Conservation (phyloP, 345 rosid genomes). For the Pistacia integerrima region DNA sequence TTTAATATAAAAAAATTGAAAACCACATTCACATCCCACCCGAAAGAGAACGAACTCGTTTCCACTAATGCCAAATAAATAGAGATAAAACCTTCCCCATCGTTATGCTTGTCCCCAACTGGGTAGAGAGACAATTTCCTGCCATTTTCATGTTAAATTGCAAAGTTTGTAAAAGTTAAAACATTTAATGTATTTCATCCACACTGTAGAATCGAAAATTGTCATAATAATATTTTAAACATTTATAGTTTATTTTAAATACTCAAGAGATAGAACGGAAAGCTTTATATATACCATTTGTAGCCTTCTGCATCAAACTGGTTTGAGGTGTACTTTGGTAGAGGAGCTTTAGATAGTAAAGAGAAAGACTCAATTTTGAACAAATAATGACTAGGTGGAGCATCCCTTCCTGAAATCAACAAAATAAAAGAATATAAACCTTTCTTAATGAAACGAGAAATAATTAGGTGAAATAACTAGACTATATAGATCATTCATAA, state of each 20-base stretch:
- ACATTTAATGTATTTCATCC: no score
- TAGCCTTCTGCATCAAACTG: neutral
- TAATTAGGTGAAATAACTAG: no score
- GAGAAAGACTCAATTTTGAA: conserved; percentile 2
- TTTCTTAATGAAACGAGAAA: no score
- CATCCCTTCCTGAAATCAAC: neutral
- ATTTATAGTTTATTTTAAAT: no score
- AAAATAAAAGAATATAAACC: no score
- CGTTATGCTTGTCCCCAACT: neutral
- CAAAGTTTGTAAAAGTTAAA: neutral
- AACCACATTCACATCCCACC: conserved; percentile 1
- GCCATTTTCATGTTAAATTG: neutral
- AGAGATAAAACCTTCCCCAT: neutral
- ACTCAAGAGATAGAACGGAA: neutral
- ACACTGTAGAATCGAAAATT: no score
- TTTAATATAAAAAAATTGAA: neutral
- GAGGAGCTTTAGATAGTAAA: neutral
- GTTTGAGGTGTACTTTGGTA: neutral
- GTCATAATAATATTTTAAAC: neutral
- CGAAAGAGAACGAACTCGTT: neutral
- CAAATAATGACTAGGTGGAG: conserved; percentile 2
- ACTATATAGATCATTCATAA: no score
- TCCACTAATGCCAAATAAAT: neutral
- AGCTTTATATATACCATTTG: neutral
- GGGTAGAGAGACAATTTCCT: neutral